phyloP scores from a whole-genome alignment of 768 basidiomycete genomes.

The Cystobasidium ongulense region DNA sequence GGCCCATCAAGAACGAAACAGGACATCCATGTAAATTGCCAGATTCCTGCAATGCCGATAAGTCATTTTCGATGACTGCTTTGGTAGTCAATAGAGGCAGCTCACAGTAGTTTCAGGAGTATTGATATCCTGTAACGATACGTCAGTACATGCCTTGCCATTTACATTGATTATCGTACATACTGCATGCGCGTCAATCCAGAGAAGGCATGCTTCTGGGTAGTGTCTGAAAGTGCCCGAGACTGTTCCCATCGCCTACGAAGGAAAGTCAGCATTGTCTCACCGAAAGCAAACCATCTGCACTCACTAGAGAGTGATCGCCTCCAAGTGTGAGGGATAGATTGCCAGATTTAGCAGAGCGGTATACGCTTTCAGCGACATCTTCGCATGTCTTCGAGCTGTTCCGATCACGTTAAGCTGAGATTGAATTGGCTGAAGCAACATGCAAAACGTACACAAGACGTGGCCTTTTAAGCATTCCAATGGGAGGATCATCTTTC shows the following conservation, averaged over 20 bases:
- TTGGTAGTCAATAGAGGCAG: not conserved
- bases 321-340: conserved; percentile 88
- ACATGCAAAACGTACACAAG: conserved; percentile 3
- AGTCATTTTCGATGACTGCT: not conserved
- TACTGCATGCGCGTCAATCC: conserved; percentile 74
- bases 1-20: conserved; percentile 75
- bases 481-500: conserved; percentile 30
- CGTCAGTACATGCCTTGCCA: not conserved
- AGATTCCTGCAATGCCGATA: conserved; percentile 40
- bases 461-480: conserved; percentile 28
- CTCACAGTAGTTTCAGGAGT: conserved; percentile 64
- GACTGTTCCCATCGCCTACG: conserved; percentile 85
- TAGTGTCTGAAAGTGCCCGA: conserved; percentile 64
- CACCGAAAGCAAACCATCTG: not conserved
- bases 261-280: not conserved
- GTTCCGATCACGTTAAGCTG: conserved; percentile 51
- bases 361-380: conserved; percentile 67
- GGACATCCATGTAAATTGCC: conserved; percentile 99
- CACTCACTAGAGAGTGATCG: conserved; percentile 79
- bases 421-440: conserved; percentile 33
- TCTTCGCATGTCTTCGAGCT: conserved; percentile 55
- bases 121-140: conserved; percentile 64
- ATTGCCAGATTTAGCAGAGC: conserved; percentile 65
- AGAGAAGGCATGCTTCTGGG: conserved; percentile 65
- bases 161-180: not conserved